Evolutionary conservation across 495 filamentous ascomycete genomes (phyloP), one percentile per base, ranked within the genome.

Genomic region (Evansstolkia leycettana): DNA sequence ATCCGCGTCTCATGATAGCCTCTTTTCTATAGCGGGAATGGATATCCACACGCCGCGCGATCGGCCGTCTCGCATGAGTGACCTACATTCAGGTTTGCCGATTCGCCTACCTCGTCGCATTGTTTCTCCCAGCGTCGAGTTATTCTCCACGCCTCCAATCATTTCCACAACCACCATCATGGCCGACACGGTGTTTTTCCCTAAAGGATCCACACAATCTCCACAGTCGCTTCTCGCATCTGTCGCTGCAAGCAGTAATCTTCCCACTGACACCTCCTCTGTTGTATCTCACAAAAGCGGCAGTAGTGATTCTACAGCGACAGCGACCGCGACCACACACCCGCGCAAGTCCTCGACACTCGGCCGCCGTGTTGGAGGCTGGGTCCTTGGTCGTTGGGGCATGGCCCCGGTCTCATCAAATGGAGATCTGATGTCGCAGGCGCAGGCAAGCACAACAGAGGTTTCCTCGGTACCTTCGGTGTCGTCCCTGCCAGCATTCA

Each of bases 351-450:
- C 57, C 24, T 33, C 57, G 4, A 61, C 57, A 2, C 39, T 72
- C 2, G 47, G 58, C 15, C 63, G 60, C 24, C 65, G 65, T 13
- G 43, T 73, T 25, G 70, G 71, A 6, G 69, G 70, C 15, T 76
- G 72, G 72, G 62, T 75, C 2, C 57, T 67, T 7, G 68, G 72
- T 7, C 57, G 62, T 20, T 76, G 70, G 72, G 70, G 69, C 13
- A 51, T 62, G 11, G 57, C 60, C 5, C 61, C 68, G 1, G 43
- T 48, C 5, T 28, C 56, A 28, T 45, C 51, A 2, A 31, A 46
- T 11, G 29, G 40, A 17, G 43, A 49, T 18, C 37, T 51, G 2
- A 33, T 2, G 9, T 23, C 20, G 5, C 20, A 23, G 20, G 20
- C 27, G 5, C 5, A 4, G 11, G 11, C 27, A n/a, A n/a, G 11